These are phyloP conservation scores for Kandelia obovata DNA, from an alignment of 345 rosid genomes.

Conservation along the genomic window DNA sequence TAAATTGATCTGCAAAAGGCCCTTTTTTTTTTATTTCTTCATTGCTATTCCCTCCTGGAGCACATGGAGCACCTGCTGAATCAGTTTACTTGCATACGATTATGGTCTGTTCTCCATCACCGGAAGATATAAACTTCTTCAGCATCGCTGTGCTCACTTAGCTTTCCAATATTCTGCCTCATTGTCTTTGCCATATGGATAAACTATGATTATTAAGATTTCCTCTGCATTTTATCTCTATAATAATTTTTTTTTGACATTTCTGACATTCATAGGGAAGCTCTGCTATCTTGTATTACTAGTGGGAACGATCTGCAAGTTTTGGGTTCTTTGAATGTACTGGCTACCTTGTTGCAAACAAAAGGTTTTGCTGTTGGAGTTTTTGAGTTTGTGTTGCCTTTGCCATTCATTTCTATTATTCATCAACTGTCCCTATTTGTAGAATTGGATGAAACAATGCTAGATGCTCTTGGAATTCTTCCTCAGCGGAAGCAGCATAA, in stretches of 20 bases:
- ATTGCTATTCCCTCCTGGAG: neutral
- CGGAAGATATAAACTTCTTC: no score
- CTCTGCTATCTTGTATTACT: conserved; percentile 61
- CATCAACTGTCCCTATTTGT: conserved; percentile 23
- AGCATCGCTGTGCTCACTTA: no score
- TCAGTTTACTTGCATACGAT: no score
- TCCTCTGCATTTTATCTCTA: conserved; percentile 6
- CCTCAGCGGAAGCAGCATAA: conserved; percentile 96
- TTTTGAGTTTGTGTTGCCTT: conserved; percentile 10
- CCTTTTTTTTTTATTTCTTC: neutral
- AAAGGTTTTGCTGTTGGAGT: conserved; percentile 57
- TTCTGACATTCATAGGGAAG: conserved; percentile 55
- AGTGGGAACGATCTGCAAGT: conserved; percentile 73
- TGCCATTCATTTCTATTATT: conserved; percentile 12
- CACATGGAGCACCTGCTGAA: no score
- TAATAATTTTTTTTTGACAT: conserved; percentile 13
- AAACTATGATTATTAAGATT: neutral
- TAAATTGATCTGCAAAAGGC: no score
- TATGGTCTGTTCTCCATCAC: no score
- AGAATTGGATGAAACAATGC: conserved; percentile 95
- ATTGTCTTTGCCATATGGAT: no score
- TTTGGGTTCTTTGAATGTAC: conserved; percentile 73
- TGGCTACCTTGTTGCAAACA: conserved; percentile 90
- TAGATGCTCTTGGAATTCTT: conserved; percentile 96
- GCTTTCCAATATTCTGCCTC: no score